Conservation (phyloP, 805 yeast species). For the Candida incommunis region DNA sequence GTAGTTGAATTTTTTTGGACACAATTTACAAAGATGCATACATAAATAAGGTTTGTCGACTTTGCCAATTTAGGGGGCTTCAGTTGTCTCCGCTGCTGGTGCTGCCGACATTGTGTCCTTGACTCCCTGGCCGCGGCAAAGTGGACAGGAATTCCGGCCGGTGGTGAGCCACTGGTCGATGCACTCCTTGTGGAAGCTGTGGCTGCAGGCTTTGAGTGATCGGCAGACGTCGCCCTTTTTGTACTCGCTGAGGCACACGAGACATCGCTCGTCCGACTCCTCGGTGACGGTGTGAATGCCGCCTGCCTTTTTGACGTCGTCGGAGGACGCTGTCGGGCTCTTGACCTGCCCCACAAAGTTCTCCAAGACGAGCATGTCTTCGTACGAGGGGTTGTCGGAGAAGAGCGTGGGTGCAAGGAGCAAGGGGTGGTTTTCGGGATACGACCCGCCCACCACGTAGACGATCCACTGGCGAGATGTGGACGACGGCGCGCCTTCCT, state of each 20-base stretch:
- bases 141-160: slow-evolving; percentile 43
- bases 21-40: slow-evolving; percentile 1
- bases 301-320: slow-evolving; percentile 28
- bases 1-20: background rate
- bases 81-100: background rate
- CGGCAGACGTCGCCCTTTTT: slow-evolving; percentile 34
- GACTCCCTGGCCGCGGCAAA: slow-evolving; percentile 37
- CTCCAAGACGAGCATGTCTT: slow-evolving; percentile 34
- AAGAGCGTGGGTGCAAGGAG: slow-evolving; percentile 32
- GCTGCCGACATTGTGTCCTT: background rate
- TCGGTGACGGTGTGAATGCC: slow-evolving; percentile 19
- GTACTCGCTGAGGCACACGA: slow-evolving; percentile 38
- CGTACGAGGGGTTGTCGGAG: slow-evolving; percentile 36
- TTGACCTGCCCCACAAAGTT: slow-evolving; percentile 33
- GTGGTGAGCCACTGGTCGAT: slow-evolving; percentile 43
- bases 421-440: slow-evolving; percentile 34
- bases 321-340: slow-evolving; percentile 28
- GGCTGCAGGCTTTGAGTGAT: slow-evolving; percentile 30
- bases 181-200: slow-evolving; percentile 40
- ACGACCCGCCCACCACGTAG: slow-evolving; percentile 45
- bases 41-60: background rate
- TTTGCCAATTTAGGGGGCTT: background rate
- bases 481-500: background rate
- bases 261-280: slow-evolving; percentile 13
- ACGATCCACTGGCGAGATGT: slow-evolving; percentile 38